A percentile compares a stretch with the other conserved stretches of the same genome.
phyloP scores from a whole-genome alignment of 2,329 filamentous ascomycete genomes.

The Huntiella decipiens region DNA sequence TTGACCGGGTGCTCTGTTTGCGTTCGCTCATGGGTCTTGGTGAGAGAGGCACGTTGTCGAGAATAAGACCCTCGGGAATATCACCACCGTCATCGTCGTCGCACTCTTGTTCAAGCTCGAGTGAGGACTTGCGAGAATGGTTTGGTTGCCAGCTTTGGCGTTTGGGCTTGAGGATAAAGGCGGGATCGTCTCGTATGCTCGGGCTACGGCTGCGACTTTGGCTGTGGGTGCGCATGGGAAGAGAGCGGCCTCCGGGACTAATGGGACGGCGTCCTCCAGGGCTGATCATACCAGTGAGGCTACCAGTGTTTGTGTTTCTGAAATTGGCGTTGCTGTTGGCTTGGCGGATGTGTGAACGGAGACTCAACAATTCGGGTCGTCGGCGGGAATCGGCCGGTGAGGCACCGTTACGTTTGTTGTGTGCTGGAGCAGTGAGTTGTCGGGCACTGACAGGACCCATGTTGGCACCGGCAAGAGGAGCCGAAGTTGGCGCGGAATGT shows the following conservation, averaged over 20 bases:
- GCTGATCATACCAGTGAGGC: slow-evolving; percentile 16
- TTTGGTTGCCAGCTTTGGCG: slow-evolving; percentile 56
- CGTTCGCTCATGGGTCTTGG: slow-evolving; percentile 44
- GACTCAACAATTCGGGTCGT: slow-evolving; percentile 20
- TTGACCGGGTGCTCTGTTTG: slow-evolving; percentile 15
- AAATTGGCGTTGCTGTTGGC: slow-evolving; percentile 30
- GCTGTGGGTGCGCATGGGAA: slow-evolving; percentile 9
- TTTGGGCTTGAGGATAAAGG: slow-evolving; percentile 22
- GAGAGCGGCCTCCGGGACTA: slow-evolving; percentile 8
- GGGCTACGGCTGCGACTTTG: slow-evolving; percentile 31
- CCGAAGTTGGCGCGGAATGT: slow-evolving; percentile 1
- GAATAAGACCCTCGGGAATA: slow-evolving; percentile 58
- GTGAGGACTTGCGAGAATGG: slow-evolving; percentile 43
- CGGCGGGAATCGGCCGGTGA: slow-evolving; percentile 15
- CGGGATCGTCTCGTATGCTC: slow-evolving; percentile 25
- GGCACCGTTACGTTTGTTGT: slow-evolving; percentile 16
- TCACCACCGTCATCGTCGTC: slow-evolving; percentile 58
- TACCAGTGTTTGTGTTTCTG: slow-evolving; percentile 28
- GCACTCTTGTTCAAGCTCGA: slow-evolving; percentile 57
- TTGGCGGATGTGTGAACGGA: slow-evolving; percentile 25
- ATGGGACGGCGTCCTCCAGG: slow-evolving; percentile 5
- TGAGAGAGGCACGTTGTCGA: slow-evolving; percentile 69
- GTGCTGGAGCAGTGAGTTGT: slow-evolving; percentile 7
- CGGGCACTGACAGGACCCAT: slow-evolving; percentile 4
- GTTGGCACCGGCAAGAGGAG: slow-evolving; percentile 5